These are phyloP conservation scores for Hemileia vastatrix DNA, from an alignment of 1,284 basidiomycete species.

Conservation along the genomic window DNA sequence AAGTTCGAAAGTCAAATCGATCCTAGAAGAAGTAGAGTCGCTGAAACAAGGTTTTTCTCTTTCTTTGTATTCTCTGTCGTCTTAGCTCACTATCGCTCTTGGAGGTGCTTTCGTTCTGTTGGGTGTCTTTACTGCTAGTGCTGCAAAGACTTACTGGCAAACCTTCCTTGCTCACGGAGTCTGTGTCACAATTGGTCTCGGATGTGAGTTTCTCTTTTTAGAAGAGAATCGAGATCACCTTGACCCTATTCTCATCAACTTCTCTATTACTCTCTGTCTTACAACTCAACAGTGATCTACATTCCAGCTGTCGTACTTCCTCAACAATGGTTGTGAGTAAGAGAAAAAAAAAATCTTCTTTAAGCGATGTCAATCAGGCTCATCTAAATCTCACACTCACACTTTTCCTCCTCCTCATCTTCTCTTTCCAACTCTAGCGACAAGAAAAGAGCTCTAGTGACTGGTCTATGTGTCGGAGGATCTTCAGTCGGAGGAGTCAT, in stretches of 20 bases:
- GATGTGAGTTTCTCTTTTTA: neutral
- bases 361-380: neutral
- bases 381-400: neutral
- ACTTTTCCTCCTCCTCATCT: neutral
- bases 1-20: no score
- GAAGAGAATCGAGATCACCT: no score
- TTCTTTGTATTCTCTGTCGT: neutral
- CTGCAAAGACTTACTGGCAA: slow-evolving; percentile 19
- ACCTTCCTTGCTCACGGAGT: slow-evolving; percentile 16
- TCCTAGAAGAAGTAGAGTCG: no score
- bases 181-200: slow-evolving; percentile 12
- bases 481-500: slow-evolving; percentile 18
- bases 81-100: neutral
- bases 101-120: slow-evolving; percentile 13
- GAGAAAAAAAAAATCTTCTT: no score
- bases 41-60: no score
- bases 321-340: no score
- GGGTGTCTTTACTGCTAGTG: slow-evolving; percentile 18
- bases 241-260: no score
- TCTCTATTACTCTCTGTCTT: no score
- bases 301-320: no score
- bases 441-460: slow-evolving; percentile 11
- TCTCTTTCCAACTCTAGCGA: neutral
- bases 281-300: no score
- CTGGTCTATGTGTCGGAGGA: slow-evolving; percentile 15